Evolutionary conservation across 192 early-diverging fungal genomes (phyloP), one percentile per base, ranked within the genome.

Genomic region (Pilobolus umbonatus): DNA sequence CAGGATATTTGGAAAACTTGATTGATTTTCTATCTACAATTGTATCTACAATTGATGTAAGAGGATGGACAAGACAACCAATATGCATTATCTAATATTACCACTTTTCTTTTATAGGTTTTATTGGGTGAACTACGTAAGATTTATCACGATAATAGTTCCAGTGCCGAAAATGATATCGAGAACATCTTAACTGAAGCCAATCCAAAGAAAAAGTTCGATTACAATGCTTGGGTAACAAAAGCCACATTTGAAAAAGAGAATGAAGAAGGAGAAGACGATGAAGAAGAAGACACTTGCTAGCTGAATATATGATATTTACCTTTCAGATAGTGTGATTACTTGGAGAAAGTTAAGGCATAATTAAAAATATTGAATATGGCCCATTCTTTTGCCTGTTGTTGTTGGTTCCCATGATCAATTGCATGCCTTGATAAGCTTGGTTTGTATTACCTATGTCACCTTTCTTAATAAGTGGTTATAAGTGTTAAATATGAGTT

Each of bases 211-310:
- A 53, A 53, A 53, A n/a, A 36, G 32, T 10, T 36, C 51, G 28
- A 53, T 34, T 52, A 52, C 50, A 52, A 52, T 52, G 50, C 50
- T 52, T 52, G 50, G 50, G 31, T 52, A 52, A 52, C 50, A 52
- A 15, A 53, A 35, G 31, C 51, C 51, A 53, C 51, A 36, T 53
- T 53, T 22, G 51, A 53, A 36, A 36, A 53, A 53, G 51, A 53
- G 31, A 34, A 53, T 8, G 31, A 38, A 36, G 34, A 53, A 22
- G 51, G 38, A 11, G 51, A 53, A 12, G 48, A 50, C n/a, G n/a
- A n/a, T n/a, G n/a, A n/a, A n/a, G n/a, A n/a, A n/a, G n/a, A n/a
- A n/a, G n/a, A n/a, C n/a, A n/a, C n/a, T n/a, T n/a, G n/a, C n/a
- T n/a, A n/a, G n/a, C n/a, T n/a, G n/a, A n/a, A n/a, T n/a, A n/a